phyloP scores from a whole-genome alignment of 345 rosid genomes.

The Brassica cretica region DNA sequence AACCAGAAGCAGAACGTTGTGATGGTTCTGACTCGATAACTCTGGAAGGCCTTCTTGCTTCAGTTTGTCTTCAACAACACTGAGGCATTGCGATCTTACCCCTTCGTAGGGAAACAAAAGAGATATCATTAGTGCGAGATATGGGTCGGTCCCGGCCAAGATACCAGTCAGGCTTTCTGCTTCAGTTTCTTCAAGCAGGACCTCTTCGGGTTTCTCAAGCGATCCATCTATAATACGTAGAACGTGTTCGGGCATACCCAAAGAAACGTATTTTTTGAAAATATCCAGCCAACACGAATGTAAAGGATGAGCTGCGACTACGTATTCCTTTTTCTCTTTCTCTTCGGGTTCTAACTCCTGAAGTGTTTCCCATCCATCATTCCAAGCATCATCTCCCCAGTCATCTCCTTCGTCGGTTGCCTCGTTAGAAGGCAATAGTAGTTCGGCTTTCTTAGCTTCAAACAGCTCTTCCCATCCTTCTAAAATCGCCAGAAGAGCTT shows the following conservation, averaged over 20 bases:
- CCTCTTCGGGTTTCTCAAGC: constrained; percentile 50
- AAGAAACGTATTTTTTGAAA: constrained; percentile 46
- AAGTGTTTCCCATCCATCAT: constrained; percentile 97
- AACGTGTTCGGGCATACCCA: constrained; percentile 44
- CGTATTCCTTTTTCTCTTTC: constrained; percentile 44
- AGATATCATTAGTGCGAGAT: constrained; percentile 57
- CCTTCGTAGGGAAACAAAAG: constrained; percentile 75
- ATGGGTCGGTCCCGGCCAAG: constrained; percentile 44
- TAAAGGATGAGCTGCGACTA: constrained; percentile 59
- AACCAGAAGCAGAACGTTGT: constrained; percentile 58
- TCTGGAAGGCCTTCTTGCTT: constrained; percentile 61
- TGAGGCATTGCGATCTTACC: constrained; percentile 53
- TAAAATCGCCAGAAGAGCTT: constrained; percentile 63
- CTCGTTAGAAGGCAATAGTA: constrained; percentile 45
- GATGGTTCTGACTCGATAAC: constrained; percentile 42
- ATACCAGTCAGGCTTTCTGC: constrained; percentile 50
- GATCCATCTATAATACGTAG: constrained; percentile 64
- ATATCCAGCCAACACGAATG: constrained; percentile 78
- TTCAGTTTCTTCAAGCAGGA: constrained; percentile 58
- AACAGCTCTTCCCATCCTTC: constrained; percentile 93
- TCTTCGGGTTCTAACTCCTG: constrained; percentile 64
- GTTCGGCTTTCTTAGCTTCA: constrained; percentile 44
- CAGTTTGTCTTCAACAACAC: constrained; percentile 58
- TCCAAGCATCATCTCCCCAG: constrained; percentile 87
- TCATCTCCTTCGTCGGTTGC: constrained; percentile 49